Percentiles rank a stretch among this genome's conserved stretches.
These are phyloP conservation scores for Mycena sanguinolenta DNA, from an alignment of 768 basidiomycete genomes.

Conservation along the genomic window DNA sequence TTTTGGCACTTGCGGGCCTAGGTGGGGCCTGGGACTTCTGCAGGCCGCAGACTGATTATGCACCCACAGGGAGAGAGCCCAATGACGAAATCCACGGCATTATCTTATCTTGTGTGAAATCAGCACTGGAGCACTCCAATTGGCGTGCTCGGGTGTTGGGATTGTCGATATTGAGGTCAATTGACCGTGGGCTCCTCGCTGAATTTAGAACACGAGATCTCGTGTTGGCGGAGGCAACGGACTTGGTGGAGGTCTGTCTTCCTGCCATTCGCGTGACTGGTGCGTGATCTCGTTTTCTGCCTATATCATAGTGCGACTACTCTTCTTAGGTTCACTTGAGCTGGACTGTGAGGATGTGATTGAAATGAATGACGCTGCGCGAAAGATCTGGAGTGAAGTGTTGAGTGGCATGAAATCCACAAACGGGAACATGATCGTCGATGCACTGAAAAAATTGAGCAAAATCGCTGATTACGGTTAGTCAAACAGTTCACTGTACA, in stretches of 20 bases:
- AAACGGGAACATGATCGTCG: neutral
- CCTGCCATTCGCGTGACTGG: no score
- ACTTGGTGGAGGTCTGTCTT: no score
- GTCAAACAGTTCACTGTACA: no score
- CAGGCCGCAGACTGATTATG: neutral
- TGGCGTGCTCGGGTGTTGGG: neutral
- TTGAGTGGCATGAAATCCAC: neutral
- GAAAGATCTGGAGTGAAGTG: neutral
- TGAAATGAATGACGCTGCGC: neutral
- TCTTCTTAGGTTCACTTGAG: neutral
- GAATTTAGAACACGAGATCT: no score
- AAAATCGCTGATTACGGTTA: no score
- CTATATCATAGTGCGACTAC: no score
- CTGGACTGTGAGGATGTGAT: neutral
- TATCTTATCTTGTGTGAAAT: neutral
- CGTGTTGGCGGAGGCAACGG: no score
- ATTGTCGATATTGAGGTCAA: no score
- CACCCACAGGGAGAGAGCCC: no score
- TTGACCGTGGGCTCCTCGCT: no score
- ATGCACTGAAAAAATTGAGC: constrained; percentile 3
- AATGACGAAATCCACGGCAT: no score
- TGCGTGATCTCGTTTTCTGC: no score
- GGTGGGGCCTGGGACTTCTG: neutral
- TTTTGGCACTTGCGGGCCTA: neutral
- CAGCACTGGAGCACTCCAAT: neutral